Conservation (phyloP, 257 asterid genomes). For the Anisodus tanguticus region DNA sequence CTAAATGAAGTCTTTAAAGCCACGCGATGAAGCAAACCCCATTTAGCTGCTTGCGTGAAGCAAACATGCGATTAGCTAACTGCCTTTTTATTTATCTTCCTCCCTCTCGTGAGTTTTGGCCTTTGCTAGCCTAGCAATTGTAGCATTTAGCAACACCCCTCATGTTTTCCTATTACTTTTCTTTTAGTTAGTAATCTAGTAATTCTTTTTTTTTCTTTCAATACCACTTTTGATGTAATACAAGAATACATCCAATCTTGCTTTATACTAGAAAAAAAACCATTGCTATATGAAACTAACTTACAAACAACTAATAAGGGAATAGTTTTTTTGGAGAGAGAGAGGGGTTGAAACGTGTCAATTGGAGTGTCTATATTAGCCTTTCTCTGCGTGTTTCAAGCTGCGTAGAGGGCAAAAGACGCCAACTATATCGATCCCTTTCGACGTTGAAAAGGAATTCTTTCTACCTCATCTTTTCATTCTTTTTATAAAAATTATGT, state of each 20-base stretch:
- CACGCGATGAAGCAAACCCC: conserved; percentile 97
- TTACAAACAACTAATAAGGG: background rate
- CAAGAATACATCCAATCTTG: conserved; percentile 25
- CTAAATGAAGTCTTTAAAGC: conserved; percentile 85
- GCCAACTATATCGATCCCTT: conserved; percentile 49
- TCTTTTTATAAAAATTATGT: background rate
- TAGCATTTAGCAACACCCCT: conserved; percentile 40
- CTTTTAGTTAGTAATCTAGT: background rate
- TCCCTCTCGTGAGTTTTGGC: conserved; percentile 67
- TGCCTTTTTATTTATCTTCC: conserved; percentile 64
- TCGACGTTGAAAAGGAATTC: conserved; percentile 47
- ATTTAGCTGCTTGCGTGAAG: conserved; percentile 98
- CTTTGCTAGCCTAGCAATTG: conserved; percentile 28
- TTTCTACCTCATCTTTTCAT: conserved; percentile 38
- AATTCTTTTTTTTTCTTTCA: background rate
- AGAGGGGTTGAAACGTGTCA: conserved; percentile 43
- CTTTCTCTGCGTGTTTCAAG: conserved; percentile 56
- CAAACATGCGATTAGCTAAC: conserved; percentile 96
- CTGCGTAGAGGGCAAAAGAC: conserved; percentile 60
- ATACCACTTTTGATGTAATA: conserved; percentile 25
- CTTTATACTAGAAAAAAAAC: conserved; percentile 2
- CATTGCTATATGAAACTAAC: conserved; percentile 7
- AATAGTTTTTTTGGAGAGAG: background rate
- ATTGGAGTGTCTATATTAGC: conserved; percentile 35
- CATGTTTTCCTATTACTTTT: conserved; percentile 45